Evolutionary conservation across 2,329 filamentous ascomycete species (phyloP).

Genomic region (Aspergillus caelatus): DNA sequence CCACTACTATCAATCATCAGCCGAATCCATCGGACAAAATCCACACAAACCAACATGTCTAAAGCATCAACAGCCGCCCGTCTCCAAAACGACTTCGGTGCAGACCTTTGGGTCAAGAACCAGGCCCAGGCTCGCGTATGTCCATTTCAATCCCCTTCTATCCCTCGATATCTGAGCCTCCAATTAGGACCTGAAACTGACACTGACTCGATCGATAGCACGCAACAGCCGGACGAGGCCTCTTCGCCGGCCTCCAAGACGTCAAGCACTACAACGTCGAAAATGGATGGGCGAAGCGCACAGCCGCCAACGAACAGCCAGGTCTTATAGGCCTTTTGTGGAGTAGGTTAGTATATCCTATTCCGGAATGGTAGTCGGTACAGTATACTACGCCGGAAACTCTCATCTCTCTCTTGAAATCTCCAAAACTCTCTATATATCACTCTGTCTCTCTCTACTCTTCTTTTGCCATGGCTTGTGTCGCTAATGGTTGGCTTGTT

Average conservation of each 20-base stretch:
- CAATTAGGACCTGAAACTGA: not conserved
- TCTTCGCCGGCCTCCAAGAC: conserved; percentile 44
- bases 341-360: conserved; percentile 4
- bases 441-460: not conserved
- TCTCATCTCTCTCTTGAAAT: not conserved
- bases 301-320: conserved; percentile 14
- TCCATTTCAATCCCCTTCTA: not conserved
- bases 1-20: not conserved
- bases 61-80: conserved; percentile 15
- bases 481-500: not conserved
- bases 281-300: conserved; percentile 38
- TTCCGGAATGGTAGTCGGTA: conserved; percentile 6
- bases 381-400: conserved; percentile 4
- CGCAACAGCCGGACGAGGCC: conserved; percentile 37
- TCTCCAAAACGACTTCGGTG: conserved; percentile 38
- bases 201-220: conserved; percentile 23
- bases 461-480: not conserved
- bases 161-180: not conserved
- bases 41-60: not conserved
- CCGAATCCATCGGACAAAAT: not conserved
- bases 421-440: not conserved
- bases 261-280: conserved; percentile 43
- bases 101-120: conserved; percentile 39
- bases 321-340: conserved; percentile 10
- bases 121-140: not conserved